phyloP scores from a whole-genome alignment of 2,329 filamentous ascomycete species.

The Penicillium crustosum region DNA sequence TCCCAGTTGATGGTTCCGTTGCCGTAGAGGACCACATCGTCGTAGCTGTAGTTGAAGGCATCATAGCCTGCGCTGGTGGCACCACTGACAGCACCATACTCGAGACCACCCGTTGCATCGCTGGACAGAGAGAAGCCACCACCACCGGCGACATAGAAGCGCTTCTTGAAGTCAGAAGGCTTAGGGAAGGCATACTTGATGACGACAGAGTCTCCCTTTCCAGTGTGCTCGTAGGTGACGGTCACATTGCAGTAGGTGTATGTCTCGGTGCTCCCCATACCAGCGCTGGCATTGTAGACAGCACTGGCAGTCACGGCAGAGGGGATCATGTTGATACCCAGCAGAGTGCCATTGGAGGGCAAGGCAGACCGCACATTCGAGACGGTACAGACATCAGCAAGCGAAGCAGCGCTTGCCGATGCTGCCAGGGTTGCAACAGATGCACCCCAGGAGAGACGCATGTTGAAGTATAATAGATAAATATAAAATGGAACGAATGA shows the following conservation, averaged over 20 bases:
- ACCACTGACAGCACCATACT: slow-evolving; percentile 45
- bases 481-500: background rate
- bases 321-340: slow-evolving; percentile 45
- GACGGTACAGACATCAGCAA: slow-evolving; percentile 46
- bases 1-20: slow-evolving; percentile 49
- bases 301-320: slow-evolving; percentile 43
- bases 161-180: slow-evolving; percentile 44
- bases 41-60: slow-evolving; percentile 40
- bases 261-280: slow-evolving; percentile 25
- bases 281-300: slow-evolving; percentile 39
- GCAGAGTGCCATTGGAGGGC: slow-evolving; percentile 45
- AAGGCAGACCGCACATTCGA: slow-evolving; percentile 45
- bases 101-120: slow-evolving; percentile 43
- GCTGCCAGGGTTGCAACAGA: slow-evolving; percentile 27
- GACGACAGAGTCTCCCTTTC: slow-evolving; percentile 40
- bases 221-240: slow-evolving; percentile 45
- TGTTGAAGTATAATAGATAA: slow-evolving; percentile 13
- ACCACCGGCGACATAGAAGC: slow-evolving; percentile 49
- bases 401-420: slow-evolving; percentile 35
- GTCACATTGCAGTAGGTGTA: slow-evolving; percentile 45
- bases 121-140: slow-evolving; percentile 45
- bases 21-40: slow-evolving; percentile 43
- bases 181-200: slow-evolving; percentile 40
- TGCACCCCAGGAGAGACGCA: slow-evolving; percentile 24
- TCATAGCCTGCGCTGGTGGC: slow-evolving; percentile 49